Evolutionary conservation across 495 filamentous ascomycete species (phyloP).

Genomic region (Neurospora discreta): DNA sequence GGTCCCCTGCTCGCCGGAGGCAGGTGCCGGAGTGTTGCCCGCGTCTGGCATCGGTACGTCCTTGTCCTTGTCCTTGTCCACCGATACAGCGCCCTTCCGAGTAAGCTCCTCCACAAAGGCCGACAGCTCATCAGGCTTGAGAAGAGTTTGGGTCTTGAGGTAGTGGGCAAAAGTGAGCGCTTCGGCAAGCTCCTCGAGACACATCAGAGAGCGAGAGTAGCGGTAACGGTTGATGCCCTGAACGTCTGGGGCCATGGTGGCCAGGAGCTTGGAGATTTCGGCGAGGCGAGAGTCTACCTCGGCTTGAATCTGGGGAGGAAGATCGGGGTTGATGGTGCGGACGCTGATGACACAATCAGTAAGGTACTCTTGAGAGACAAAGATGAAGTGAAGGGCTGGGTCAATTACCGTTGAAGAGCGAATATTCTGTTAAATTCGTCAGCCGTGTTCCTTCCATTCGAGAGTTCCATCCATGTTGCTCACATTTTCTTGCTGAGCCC

Average conservation of each 20-base stretch:
- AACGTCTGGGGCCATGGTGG: conserved; percentile 58
- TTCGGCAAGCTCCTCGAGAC: conserved; percentile 89
- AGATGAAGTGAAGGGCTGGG: background rate
- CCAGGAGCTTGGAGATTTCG: conserved; percentile 59
- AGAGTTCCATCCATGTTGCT: conserved; percentile 6
- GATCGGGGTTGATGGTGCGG: conserved; percentile 47
- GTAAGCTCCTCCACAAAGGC: conserved; percentile 29
- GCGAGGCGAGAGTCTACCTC: conserved; percentile 52
- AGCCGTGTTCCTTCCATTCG: conserved; percentile 3
- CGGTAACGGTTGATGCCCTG: conserved; percentile 67
- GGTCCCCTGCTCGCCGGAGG: background rate
- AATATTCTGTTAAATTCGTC: conserved; percentile 57
- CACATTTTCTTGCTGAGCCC: conserved; percentile 96
- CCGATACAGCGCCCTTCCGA: conserved; percentile 7
- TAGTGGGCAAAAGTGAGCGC: conserved; percentile 79
- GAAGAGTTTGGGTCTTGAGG: conserved; percentile 60
- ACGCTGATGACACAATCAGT: conserved; percentile 27
- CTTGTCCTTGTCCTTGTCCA: conserved; percentile 4
- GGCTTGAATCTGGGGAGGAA: conserved; percentile 53
- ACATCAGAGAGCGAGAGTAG: conserved; percentile 76
- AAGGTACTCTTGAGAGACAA: background rate
- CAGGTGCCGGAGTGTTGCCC: background rate
- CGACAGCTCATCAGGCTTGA: conserved; percentile 50
- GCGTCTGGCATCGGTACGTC: conserved; percentile 18
- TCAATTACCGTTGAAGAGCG: conserved; percentile 68